phyloP scores from a whole-genome alignment of 1,139 yeast genomes.

The Trichomonascaceae sp. region DNA sequence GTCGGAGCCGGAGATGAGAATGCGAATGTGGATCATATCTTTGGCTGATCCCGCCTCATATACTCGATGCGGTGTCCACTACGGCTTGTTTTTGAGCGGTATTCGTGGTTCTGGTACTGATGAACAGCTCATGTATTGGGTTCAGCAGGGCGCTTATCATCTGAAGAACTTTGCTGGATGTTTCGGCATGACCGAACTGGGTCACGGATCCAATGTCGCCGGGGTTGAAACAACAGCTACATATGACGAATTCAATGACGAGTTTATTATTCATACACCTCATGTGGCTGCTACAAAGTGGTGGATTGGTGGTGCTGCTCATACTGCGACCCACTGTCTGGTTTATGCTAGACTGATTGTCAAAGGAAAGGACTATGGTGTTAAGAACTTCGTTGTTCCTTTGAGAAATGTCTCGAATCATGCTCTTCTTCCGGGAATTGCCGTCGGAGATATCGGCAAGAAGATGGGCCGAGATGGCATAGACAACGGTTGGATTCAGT shows the following conservation, averaged over 20 bases:
- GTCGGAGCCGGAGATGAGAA: conserved; percentile 32
- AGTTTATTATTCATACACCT: conserved; percentile 76
- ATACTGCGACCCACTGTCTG: conserved; percentile 78
- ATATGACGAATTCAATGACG: conserved; percentile 58
- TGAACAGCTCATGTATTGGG: conserved; percentile 61
- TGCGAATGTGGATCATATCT: conserved; percentile 38
- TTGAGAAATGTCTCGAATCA: conserved; percentile 65
- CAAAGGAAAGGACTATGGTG: conserved; percentile 81
- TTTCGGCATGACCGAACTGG: conserved; percentile 91
- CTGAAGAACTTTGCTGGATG: conserved; percentile 76
- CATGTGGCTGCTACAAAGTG: conserved; percentile 89
- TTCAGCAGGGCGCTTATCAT: conserved; percentile 59
- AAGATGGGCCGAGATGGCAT: conserved; percentile 79
- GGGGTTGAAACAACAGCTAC: conserved; percentile 90
- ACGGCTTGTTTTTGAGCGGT: conserved; percentile 64
- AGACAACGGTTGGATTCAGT: conserved; percentile 95
- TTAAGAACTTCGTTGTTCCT: conserved; percentile 85
- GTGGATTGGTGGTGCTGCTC: conserved; percentile 99
- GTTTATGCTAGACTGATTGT: conserved; percentile 79
- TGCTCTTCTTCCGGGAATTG: conserved; percentile 67
- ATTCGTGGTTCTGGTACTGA: conserved; percentile 68
- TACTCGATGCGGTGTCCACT: conserved; percentile 66
- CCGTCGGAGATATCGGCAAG: conserved; percentile 87
- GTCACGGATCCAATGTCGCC: conserved; percentile 92
- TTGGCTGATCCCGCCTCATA: conserved; percentile 54